These are phyloP conservation scores for Centaurea solstitialis DNA, from an alignment of 129 eudicot genomes.

Conservation along the genomic window DNA sequence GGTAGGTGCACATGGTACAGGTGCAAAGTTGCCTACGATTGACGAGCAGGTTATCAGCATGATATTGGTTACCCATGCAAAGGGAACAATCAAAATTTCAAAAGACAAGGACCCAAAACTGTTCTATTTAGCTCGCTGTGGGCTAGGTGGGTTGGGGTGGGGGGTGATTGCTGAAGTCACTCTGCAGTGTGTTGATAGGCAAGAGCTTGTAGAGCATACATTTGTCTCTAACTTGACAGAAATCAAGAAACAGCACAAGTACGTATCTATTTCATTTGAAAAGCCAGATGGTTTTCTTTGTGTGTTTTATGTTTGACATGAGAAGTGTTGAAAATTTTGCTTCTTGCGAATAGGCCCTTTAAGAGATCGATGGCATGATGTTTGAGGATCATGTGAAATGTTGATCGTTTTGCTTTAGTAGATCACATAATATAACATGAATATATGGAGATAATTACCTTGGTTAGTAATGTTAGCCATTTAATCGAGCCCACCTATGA, in stretches of 20 bases:
- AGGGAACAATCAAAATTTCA: conserved; percentile 86
- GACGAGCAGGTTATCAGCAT: conserved; percentile 98
- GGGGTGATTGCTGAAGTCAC: conserved; percentile 97
- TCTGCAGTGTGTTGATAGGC: conserved; percentile 96
- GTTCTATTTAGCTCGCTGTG: conserved; percentile 87
- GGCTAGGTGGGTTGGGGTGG: conserved; percentile 98
- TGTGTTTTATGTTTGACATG: not conserved
- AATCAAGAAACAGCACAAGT: conserved; percentile 96
- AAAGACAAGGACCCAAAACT: conserved; percentile 92
- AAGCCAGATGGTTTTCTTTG: not conserved
- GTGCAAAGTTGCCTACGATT: conserved; percentile 94
- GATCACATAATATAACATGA: not conserved
- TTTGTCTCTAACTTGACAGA: conserved; percentile 75
- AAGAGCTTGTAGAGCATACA: conserved; percentile 97
- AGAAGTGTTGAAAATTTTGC: not conserved
- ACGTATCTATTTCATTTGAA: conserved; percentile 19
- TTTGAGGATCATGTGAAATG: not conserved
- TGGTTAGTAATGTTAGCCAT: not conserved
- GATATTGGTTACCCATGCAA: conserved; percentile 91
- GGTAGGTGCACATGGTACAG: conserved; percentile 99
- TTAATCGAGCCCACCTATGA: not conserved
- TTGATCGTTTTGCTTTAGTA: not conserved
- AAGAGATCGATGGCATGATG: not conserved
- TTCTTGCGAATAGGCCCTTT: not conserved
- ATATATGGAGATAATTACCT: not conserved